Base-by-base conservation (phyloP, 2,329 filamentous ascomycete species). In the Blastomyces parvus region DNA sequence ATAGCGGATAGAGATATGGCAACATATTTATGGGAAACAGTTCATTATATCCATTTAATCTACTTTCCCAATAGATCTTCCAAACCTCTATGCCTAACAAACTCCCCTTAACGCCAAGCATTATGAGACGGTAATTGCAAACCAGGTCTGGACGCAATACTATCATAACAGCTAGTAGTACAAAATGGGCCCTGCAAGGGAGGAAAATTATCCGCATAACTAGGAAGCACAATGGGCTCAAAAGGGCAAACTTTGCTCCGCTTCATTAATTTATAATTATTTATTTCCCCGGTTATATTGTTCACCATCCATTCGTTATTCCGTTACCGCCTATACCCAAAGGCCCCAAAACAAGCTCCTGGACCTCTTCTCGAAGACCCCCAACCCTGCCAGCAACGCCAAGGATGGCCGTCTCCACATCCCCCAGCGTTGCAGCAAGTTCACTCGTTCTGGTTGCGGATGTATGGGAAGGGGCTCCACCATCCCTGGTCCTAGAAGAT, bases 361-460 rank as follows among this genome's bases (percentile, higher is more conserved):
- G 85, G 63, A 87, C 80, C 44, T 82, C 82, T 71, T 88, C 86
- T 65, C 84, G 82, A 4, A 81, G 81, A 57, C 77, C 76, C 2
- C 84, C 85, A 59, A 88, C 80, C 62, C 84, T 81, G 30, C 81
- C 79, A 5, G 86, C 86, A 63, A 87, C 85, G 61, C 83, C 82
- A 63, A 87, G 73, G 62, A 88, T 86, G 63, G 85, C 82, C 67
- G 83, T 80, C 74, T 88, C 85, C 65, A 88, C 86, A 67, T 88
- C 86, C 22, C 82, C 78, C 66, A 88, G 78, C 53, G 86, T 85
- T 14, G 79, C 81, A 19, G 82, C 83, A 55, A 88, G 77, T 64
- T 77, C 78, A 52, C 70, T 76, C 58, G 77, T 71, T 57, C 72
- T 72, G 65, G 72, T 78, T 46, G 72, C 84, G 76, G 67, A 82